Base-by-base conservation (phyloP, 1,139 yeast species). In the Geotrichum europaeum region DNA sequence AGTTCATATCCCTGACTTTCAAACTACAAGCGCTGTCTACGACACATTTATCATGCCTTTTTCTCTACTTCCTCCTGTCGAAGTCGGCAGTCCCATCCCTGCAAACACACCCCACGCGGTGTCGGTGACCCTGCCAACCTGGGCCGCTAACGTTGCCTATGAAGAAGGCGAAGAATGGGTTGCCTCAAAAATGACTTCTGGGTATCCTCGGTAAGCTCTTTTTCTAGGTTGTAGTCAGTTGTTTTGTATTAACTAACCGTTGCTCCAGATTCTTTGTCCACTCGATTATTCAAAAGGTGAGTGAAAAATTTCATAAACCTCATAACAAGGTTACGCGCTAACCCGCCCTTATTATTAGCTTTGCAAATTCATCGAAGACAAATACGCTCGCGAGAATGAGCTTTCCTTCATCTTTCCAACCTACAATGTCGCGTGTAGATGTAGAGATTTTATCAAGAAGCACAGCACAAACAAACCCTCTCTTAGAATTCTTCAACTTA, bases 111-210 rank as follows among this genome's bases (percentile, higher is more conserved):
- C 87, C 5, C 98, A 92, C 73, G 97, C 97, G 0, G 96, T 92
- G 1, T 88, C 96, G 10, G 97, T 92, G 56, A 87, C 96, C 0
- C 79, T 92, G 55, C 98, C 98, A 5, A 88, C 96, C 0, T 92
- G 97, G 97, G 89, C 84, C 58, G 91, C 96, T 47, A 89, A 89
- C 13, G 89, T 92, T 3, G 97, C 90, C 5, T 92, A 92, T 70
- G 97, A 92, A 73, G 95, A 89, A 73, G 96, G 96, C 12, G 84
- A 87, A 69, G 85, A 81, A 22, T 86, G 94, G 89, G 92, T 92
- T 4, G 84, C 86, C n/a, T 76, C 79, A 56, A 84, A 84, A 70
- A 87, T 92, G 95, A 79, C 79, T 61, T 84, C 94, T 2, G 98
- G 97, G 1, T 92, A 92, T 73, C 98, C 98, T 1, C 67, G 79